Evolutionary conservation across 441 rosid species (phyloP).

Genomic region (Populus hybrid): DNA sequence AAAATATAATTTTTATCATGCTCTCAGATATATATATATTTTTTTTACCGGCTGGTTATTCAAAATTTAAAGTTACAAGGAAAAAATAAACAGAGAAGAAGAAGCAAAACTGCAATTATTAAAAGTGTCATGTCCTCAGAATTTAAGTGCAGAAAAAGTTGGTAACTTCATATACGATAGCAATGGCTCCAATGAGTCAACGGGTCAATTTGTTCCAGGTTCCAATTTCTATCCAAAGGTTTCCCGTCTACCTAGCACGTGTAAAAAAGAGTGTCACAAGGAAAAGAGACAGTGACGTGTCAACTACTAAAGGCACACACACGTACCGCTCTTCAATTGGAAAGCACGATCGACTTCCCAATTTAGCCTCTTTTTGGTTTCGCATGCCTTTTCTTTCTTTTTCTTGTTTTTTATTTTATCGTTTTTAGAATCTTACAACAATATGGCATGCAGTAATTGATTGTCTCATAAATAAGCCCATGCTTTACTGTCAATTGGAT

Average conservation of each 20-base stretch:
- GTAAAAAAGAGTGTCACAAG: background rate
- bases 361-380: background rate
- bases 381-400: background rate
- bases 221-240: background rate
- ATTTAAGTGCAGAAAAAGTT: background rate
- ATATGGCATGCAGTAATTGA: background rate
- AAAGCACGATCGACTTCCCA: background rate
- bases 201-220: background rate
- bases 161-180: background rate
- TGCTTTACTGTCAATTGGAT: too few relatives aligned
- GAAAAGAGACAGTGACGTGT: background rate
- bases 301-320: background rate
- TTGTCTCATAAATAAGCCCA: background rate
- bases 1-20: too few relatives aligned
- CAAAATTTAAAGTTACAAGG: too few relatives aligned
- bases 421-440: background rate
- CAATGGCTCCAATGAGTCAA: background rate
- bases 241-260: background rate
- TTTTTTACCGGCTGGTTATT: too few relatives aligned
- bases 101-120: too few relatives aligned
- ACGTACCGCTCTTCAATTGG: background rate
- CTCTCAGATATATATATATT: rapidly evolving
- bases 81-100: too few relatives aligned
- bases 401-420: background rate
- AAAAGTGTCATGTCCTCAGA: background rate